These are phyloP conservation scores for Grigorovia yakushimaensis DNA, from an alignment of 805 yeast species.

Conservation along the genomic window DNA sequence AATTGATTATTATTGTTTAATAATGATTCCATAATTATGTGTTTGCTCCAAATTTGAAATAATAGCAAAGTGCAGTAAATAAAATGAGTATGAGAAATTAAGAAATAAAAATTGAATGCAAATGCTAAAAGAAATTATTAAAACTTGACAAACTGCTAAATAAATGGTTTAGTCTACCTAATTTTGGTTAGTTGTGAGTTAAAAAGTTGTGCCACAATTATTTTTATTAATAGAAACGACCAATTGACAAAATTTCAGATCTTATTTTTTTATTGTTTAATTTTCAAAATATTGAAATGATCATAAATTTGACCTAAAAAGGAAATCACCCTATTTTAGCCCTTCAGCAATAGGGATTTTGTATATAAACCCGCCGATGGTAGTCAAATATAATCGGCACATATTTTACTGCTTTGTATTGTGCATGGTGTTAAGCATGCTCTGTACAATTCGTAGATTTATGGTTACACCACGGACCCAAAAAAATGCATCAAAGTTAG, in stretches of 20 bases:
- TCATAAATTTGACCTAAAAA: background rate
- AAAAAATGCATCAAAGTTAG: no score
- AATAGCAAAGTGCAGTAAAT: no score
- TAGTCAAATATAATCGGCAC: background rate
- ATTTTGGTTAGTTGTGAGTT: no score
- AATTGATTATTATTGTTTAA: conserved; percentile 42
- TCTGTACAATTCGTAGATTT: no score
- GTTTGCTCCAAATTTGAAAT: no score
- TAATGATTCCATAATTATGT: background rate
- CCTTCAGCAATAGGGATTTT: background rate
- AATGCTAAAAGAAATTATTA: no score
- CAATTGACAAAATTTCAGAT: background rate
- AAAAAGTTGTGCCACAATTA: no score
- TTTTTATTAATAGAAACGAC: no score
- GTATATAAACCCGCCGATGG: background rate
- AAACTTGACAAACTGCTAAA: no score
- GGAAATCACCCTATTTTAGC: background rate
- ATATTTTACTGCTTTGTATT: background rate
- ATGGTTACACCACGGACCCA: no score
- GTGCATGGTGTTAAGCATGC: background rate
- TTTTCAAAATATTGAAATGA: background rate
- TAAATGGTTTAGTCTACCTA: no score
- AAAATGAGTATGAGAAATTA: background rate
- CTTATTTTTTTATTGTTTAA: background rate
- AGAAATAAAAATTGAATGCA: background rate